Base-by-base conservation (phyloP, 2,329 filamentous ascomycete genomes). In the Annulohypoxylon truncatum region DNA sequence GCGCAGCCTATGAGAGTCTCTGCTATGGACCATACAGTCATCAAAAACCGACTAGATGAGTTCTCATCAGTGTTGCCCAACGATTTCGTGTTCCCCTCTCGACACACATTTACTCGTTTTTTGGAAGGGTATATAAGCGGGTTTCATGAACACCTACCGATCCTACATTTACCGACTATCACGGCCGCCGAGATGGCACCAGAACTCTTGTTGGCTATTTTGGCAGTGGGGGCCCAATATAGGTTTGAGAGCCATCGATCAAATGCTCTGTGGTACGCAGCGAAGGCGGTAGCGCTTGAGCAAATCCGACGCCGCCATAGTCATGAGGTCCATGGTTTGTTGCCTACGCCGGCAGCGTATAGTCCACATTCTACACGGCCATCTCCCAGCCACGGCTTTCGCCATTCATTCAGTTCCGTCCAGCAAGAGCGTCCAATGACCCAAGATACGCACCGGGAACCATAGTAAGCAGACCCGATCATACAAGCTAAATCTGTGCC, bases 111-210 rank as follows among this genome's bases (percentile, higher is more conserved):
- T 26, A 89, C 88, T 2, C 81, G 90, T 31, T 92, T 92, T 67
- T 78, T 92, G 29, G 89, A 91, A 63, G 90, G 89, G 1, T 93
- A 92, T 71, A 85, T 92, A 56, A 87, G 84, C 62, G 89, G 90
- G 0, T 92, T 92, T 62, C 84, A 87, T 59, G 83, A 85, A 55
- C 82, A 85, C 64, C 73, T 86, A 0, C 84, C 84, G 0, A 84
- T 92, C 66, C 80, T 93, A 26, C 90, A 93, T 74, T 79, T 92
- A 4, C 87, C 90, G 0, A 92, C 90, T 0, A 81, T 92, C 48
- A 82, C 83, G 1, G 84, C 89, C 0, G 85, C 85, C 6, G 85
- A 88, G n/a, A 83, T 88, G n/a, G 87, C 89, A 0, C 85, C 90
- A 0, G 91, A 92, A 75, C 79, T 93, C 3, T 79, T 92, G 4